These are phyloP conservation scores for Epichloe sylvatica DNA, from an alignment of 2,329 filamentous ascomycete species.

Conservation along the genomic window DNA sequence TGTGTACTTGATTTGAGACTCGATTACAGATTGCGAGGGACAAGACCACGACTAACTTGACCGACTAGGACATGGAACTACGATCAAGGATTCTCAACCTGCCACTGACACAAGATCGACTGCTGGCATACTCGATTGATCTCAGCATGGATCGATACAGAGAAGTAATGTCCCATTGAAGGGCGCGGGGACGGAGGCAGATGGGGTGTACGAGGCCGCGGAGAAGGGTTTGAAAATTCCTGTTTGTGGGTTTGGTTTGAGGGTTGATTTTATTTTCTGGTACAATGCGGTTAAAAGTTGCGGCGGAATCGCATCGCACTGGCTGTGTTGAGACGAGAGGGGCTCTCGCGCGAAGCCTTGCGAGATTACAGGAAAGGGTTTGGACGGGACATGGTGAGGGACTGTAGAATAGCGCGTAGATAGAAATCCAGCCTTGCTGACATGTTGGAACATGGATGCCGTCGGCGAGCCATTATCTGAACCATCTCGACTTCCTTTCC, in stretches of 20 bases:
- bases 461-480: no score
- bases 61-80: conserved; percentile 22
- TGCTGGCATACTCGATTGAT: conserved; percentile 55
- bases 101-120: conserved; percentile 58
- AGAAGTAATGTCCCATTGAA: conserved; percentile 40
- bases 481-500: no score
- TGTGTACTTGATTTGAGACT: no score
- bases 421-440: not conserved
- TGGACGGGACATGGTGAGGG: not conserved
- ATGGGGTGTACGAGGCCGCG: not conserved
- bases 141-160: conserved; percentile 56
- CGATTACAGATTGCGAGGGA: no score
- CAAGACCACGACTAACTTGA: conserved; percentile 1
- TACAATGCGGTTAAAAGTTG: not conserved
- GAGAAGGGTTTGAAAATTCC: not conserved
- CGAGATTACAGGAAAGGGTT: not conserved
- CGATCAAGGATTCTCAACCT: conserved; percentile 37
- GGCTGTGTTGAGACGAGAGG: not conserved
- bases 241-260: not conserved
- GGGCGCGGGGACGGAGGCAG: not conserved
- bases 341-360: not conserved
- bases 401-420: not conserved
- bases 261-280: not conserved
- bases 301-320: not conserved
- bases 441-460: no score